A percentile compares a stretch with the other conserved stretches of the same genome.
These are phyloP conservation scores for Perilla frutescens DNA, from an alignment of 257 asterid species.

Conservation along the genomic window DNA sequence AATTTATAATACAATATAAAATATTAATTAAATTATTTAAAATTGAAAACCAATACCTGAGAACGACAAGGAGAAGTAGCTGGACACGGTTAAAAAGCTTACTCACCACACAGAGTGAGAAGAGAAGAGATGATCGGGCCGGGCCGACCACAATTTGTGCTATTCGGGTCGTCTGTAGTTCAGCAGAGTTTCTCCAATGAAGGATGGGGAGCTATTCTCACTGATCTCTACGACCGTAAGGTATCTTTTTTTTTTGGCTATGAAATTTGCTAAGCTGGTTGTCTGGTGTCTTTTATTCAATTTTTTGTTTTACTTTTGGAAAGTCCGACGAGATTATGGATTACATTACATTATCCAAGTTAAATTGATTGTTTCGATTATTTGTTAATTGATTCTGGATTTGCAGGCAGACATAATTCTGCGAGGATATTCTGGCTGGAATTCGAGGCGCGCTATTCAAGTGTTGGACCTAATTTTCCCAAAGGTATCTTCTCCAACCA, in stretches of 20 bases:
- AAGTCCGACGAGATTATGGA: not conserved
- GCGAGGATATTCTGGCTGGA: slow-evolving; percentile 93
- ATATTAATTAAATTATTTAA: too few species aligned
- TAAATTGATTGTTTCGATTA: not conserved
- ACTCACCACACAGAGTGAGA: not conserved
- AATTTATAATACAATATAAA: too few species aligned
- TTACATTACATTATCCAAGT: not conserved
- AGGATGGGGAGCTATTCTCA: slow-evolving; percentile 70
- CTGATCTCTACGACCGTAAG: slow-evolving; percentile 64
- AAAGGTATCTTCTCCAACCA: slow-evolving; percentile 50
- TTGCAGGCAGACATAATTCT: slow-evolving; percentile 74
- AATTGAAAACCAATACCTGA: too few species aligned
- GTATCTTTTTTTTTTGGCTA: slow-evolving; percentile 31
- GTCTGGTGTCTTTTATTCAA: not conserved
- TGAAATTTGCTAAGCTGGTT: not conserved
- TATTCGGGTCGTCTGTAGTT: slow-evolving; percentile 73
- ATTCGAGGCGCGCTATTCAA: slow-evolving; percentile 75
- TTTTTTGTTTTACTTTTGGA: not conserved
- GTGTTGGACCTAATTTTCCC: slow-evolving; percentile 70
- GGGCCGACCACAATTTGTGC: slow-evolving; percentile 55
- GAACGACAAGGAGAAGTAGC: too few species aligned
- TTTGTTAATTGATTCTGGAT: not conserved
- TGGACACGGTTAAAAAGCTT: too few species aligned
- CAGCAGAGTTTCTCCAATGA: slow-evolving; percentile 53
- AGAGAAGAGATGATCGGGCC: slow-evolving; percentile 55